These are phyloP conservation scores for Magnolia changhungtana DNA, from an alignment of 164 flowering plant genomes.

Conservation along the genomic window DNA sequence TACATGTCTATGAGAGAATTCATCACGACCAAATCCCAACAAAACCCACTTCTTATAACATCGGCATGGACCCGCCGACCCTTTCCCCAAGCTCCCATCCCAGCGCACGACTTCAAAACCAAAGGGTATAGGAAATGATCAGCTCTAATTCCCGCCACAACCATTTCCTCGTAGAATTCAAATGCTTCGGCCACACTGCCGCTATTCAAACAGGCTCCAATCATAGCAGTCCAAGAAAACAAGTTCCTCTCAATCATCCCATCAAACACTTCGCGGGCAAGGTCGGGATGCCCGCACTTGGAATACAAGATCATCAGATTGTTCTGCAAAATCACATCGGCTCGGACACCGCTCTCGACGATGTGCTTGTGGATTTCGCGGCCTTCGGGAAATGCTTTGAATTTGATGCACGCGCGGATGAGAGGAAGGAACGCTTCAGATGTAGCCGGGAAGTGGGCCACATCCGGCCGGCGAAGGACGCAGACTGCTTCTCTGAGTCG, in stretches of 20 bases:
- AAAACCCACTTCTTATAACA: constrained; percentile 20
- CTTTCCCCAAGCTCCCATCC: constrained; percentile 15
- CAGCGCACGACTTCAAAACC: constrained; percentile 29
- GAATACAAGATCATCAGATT: constrained; percentile 26
- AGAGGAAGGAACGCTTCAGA: constrained; percentile 19
- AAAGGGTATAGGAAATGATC: constrained; percentile 30
- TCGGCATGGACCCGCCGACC: constrained; percentile 23
- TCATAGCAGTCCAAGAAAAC: constrained; percentile 28
- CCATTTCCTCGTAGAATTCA: constrained; percentile 17
- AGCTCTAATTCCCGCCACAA: constrained; percentile 8
- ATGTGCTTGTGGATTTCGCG: constrained; percentile 22
- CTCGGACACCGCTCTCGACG: constrained; percentile 9
- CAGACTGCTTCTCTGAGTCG: constrained; percentile 20
- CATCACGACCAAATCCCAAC: constrained; percentile 26
- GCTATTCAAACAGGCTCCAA: constrained; percentile 21
- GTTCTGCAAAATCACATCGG: constrained; percentile 17
- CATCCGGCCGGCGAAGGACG: constrained; percentile 4
- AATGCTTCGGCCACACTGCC: constrained; percentile 12
- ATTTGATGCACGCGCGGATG: constrained; percentile 25
- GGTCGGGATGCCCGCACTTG: constrained; percentile 12
- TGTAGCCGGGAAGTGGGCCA: background rate
- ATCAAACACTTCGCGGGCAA: constrained; percentile 20
- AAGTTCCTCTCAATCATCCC: constrained; percentile 25
- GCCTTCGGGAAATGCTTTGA: constrained; percentile 23
- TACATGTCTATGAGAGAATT: constrained; percentile 36